phyloP scores from a whole-genome alignment of 1,139 yeast genomes.

The Blastobotrys malaysiensis region DNA sequence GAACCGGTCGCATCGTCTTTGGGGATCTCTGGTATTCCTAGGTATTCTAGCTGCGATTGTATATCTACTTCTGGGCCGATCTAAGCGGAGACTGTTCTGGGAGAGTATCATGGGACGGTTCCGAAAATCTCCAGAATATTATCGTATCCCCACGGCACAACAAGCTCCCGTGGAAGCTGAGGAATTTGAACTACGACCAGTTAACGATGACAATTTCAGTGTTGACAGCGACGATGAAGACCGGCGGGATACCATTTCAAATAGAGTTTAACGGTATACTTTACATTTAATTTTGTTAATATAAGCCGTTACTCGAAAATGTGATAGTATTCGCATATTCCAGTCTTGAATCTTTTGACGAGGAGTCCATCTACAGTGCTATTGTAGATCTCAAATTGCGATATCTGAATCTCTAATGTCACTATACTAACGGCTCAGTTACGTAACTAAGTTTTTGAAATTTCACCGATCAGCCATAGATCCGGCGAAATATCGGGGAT shows the following conservation, averaged over 20 bases:
- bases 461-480: slow-evolving; percentile 1
- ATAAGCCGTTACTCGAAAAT: too few species aligned
- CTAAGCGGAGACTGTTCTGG: slow-evolving; percentile 31
- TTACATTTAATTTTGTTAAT: too few species aligned
- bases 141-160: slow-evolving; percentile 4
- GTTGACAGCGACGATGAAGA: slow-evolving; percentile 20
- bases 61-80: slow-evolving; percentile 47
- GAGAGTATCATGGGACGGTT: slow-evolving; percentile 22
- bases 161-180: slow-evolving; percentile 11
- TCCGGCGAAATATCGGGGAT: not conserved
- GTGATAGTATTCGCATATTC: too few species aligned
- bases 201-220: slow-evolving; percentile 15
- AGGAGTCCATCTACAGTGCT: too few species aligned
- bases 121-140: slow-evolving; percentile 6
- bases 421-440: not conserved
- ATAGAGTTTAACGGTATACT: slow-evolving; percentile 1
- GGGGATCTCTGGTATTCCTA: slow-evolving; percentile 49
- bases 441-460: not conserved
- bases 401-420: not conserved
- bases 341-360: too few species aligned
- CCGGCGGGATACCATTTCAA: slow-evolving; percentile 7
- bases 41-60: slow-evolving; percentile 40
- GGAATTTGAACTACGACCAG: slow-evolving; percentile 24
- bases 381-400: not conserved
- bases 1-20: slow-evolving; percentile 46